Base-by-base conservation (phyloP, 73 alveolate species). In the Symbiodinium natans region DNA sequence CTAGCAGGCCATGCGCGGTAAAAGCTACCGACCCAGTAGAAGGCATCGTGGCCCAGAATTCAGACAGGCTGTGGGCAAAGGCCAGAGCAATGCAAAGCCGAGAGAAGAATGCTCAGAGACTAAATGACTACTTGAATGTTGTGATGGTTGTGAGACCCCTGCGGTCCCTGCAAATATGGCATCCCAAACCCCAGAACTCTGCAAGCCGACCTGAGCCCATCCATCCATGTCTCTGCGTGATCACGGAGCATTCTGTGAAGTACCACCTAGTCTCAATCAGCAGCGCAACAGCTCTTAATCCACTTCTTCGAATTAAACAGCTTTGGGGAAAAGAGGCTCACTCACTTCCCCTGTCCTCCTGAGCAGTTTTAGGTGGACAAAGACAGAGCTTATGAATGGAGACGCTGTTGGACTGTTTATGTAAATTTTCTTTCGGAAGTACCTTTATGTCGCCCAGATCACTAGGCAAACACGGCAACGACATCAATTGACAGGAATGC, bases 161-260 rank as follows among this genome's bases (percentile, higher is more conserved):
- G n/a, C 17, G 17, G 17, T 71, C 27, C 2, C 3, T 21, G 31
- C 75, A 21, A 21, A 21, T 1, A 56, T 21, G 27, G 27, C 27
- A 56, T 13, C 29, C 83, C 13, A 19, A 29, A 10, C 85, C 8
- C 43, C 33, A 15, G 36, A 33, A 11, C 63, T 9, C 36, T 46
- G 46, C 10, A 8, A 0, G 15, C 41, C 6, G n/a, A 29, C 93
- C 93, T 85, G 56, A 85, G 54, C 29, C 48, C 7, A 5, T 85
- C 93, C 46, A 85, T 85, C 82, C 82, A 85, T 31, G 52, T 34
- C 93, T 85, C 93, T 25, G 93, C 82, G 34, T 34, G 93, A 34
- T 46, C 93, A 3, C 93, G 93, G 36, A 85, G 93, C 93, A 85
- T 85, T 31, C 93, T 73, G 48, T 46, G 46, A 10, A 85, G 82